A percentile compares a stretch with the other conserved stretches of the same genome.
phyloP scores from a whole-genome alignment of 1,284 basidiomycete genomes.

The Cutaneotrichosporon sp. region DNA sequence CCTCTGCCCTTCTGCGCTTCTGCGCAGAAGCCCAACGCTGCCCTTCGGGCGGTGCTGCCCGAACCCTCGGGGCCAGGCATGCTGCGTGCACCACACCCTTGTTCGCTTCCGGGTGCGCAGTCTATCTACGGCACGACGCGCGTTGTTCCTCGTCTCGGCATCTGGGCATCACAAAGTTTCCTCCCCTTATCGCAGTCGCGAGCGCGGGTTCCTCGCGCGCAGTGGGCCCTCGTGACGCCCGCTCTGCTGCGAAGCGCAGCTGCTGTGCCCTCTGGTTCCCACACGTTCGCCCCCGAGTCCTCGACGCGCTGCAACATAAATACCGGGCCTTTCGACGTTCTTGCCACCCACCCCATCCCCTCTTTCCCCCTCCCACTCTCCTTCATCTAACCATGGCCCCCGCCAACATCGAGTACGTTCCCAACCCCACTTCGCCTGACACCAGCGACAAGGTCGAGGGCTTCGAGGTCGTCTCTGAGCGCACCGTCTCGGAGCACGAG shows the following conservation, averaged over 20 bases:
- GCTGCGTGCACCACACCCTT: too few relatives aligned
- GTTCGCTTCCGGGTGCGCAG: background rate
- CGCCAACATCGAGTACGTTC: background rate
- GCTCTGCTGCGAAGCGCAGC: background rate
- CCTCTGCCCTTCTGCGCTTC: background rate
- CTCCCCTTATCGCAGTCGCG: too few relatives aligned
- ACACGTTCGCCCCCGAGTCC: too few relatives aligned
- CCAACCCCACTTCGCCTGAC: background rate
- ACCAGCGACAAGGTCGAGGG: constrained; percentile 13
- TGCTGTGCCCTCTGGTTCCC: too few relatives aligned
- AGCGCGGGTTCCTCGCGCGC: too few relatives aligned
- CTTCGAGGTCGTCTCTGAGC: constrained; percentile 13
- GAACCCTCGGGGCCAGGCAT: background rate
- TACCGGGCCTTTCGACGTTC: background rate
- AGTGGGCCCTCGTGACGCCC: background rate
- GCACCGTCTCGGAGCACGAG: background rate
- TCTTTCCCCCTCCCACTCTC: background rate
- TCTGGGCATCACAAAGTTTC: too few relatives aligned
- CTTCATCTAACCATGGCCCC: constrained; percentile 7
- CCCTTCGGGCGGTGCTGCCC: background rate
- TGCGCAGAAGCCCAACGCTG: too few relatives aligned
- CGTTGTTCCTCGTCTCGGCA: too few relatives aligned
- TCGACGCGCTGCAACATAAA: constrained; percentile 3
- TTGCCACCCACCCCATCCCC: constrained; percentile 1
- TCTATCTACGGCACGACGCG: too few relatives aligned